Percentiles rank a stretch among this genome's conserved stretches.
Conservation (phyloP, 306 rosid species). For the Purshia tridentata region DNA sequence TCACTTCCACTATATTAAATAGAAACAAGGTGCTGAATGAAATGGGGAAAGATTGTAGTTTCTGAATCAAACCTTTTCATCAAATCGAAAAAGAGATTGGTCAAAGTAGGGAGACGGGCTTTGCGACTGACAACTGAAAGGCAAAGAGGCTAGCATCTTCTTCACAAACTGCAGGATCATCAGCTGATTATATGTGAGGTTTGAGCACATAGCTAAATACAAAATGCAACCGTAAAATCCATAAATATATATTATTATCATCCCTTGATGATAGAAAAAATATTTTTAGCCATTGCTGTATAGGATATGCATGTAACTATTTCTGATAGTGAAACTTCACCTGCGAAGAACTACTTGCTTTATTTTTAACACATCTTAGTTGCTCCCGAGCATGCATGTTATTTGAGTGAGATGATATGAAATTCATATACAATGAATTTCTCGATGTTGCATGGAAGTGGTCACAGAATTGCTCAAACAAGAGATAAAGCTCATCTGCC, state of each 20-base stretch:
- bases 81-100: conserved; percentile 84
- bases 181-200: conserved; percentile 25
- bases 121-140: conserved; percentile 85
- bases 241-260: background rate
- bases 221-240: background rate
- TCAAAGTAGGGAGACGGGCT: conserved; percentile 99
- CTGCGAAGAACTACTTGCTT: conserved; percentile 73
- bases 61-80: conserved; percentile 74
- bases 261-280: conserved; percentile 2
- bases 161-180: conserved; percentile 75
- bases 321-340: conserved; percentile 33
- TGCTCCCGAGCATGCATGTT: conserved; percentile 76
- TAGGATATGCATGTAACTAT: background rate
- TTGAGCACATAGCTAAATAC: conserved; percentile 4
- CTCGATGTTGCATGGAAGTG: conserved; percentile 79
- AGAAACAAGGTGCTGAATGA: background rate
- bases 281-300: background rate
- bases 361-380: conserved; percentile 59
- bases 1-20: background rate
- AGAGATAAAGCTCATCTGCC: conserved; percentile 75
- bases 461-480: conserved; percentile 85
- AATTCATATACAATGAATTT: conserved; percentile 67
- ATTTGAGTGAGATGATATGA: conserved; percentile 87
- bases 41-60: conserved; percentile 2
- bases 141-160: conserved; percentile 88